Evolutionary conservation across 2,329 filamentous ascomycete genomes (phyloP).

Genomic region (Colletotrichum melonis): DNA sequence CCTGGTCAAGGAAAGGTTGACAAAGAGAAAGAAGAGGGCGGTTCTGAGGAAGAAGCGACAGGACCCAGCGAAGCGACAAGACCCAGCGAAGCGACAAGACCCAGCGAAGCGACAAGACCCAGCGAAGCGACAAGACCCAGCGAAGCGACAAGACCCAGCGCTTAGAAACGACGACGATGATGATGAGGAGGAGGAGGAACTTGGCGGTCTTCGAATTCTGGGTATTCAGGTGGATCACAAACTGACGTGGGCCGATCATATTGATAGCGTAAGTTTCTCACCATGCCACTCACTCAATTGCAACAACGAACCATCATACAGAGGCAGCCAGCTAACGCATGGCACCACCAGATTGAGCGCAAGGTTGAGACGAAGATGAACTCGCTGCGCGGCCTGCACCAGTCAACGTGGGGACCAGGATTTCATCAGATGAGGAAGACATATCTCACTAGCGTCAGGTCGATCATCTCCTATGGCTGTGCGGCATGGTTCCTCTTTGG

Average conservation of each 20-base stretch:
- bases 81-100: no score
- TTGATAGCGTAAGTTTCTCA: not conserved
- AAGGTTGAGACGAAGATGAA: slow-evolving; percentile 11
- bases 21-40: not conserved
- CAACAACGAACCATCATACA: no score
- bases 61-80: no score
- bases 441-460: not conserved
- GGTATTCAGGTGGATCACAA: not conserved
- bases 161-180: no score
- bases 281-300: not conserved
- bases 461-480: slow-evolving; percentile 8
- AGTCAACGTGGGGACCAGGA: not conserved
- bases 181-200: no score
- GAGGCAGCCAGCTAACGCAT: not conserved
- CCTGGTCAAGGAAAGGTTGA: not conserved
- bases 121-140: no score
- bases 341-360: not conserved
- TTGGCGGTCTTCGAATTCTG: not conserved
- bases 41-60: not conserved
- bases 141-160: no score
- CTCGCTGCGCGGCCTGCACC: not conserved
- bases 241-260: not conserved
- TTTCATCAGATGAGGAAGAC: not conserved
- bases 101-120: no score
- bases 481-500: not conserved